Base-by-base conservation (phyloP, 371 early-diverging fungal genomes). In the Fennellomyces sp. region DNA sequence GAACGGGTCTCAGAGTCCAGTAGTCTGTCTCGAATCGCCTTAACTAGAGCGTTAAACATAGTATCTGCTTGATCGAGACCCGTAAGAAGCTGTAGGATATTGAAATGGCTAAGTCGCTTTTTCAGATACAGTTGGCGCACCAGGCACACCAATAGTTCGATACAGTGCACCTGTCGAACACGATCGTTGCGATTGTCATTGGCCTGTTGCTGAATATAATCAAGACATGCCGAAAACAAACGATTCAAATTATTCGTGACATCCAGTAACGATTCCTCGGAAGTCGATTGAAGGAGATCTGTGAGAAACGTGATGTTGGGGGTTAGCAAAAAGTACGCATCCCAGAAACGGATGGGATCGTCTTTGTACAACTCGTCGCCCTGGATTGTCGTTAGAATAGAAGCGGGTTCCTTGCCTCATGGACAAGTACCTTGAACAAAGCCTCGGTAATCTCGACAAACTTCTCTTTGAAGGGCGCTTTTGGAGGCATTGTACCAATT, bases 1-100 rank as follows among this genome's bases (percentile, higher is more conserved):
- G 72, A 55, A 19, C 67, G 52, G 15, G 54, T 62, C 12, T 13
- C 11, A 29, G 28, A 17, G 17, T 63, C 54, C 52, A 39, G 59
- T 52, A 81, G 35, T 28, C 70, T 38, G 17, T 38, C 54, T 7
- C 72, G 72, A 17, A 81, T 56, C 5, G 73, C 66, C 35, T 75
- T 60, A 0, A 80, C 47, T 3, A 84, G 51, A n/a, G 60, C 60
- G 21, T 68, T 54, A 67, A 85, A 81, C n/a, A 73, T 61, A 11
- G 55, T 56, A 50, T 85, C 79, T 1, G 85, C 85, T 27, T 78
- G 74, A 27, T 82, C 77, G 19, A 82, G 64, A 0, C 82, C 77
- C 10, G 85, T 78, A 41, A 85, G 50, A 1, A 85, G 61, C 27
- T 78, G 75, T 30, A 85, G 78, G 29, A 85, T 80, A 61, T 85